phyloP scores from a whole-genome alignment of 2,329 filamentous ascomycete genomes.

The Arthrobotrys pseudoclavata region DNA sequence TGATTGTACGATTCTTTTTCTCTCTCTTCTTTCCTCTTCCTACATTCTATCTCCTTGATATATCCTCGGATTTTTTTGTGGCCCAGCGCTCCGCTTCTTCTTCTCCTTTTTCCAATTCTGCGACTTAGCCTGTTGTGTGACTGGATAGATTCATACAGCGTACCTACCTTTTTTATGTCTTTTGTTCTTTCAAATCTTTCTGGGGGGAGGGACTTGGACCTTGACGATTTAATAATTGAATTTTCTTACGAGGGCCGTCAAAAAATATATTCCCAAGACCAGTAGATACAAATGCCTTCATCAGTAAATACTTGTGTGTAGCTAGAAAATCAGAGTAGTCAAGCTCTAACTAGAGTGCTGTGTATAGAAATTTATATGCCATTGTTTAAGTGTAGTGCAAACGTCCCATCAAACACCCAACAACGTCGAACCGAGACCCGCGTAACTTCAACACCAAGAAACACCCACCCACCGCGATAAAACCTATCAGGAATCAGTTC shows the following conservation, averaged over 20 bases:
- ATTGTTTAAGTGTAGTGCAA: constrained; percentile 3
- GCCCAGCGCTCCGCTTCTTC: constrained; percentile 6
- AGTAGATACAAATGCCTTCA: neutral
- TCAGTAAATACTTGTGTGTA: neutral
- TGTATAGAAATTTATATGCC: neutral
- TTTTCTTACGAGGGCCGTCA: neutral
- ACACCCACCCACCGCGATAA: neutral
- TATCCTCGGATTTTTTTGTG: constrained; percentile 10
- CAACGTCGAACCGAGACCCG: constrained; percentile 26
- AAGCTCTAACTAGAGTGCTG: too few relatives aligned
- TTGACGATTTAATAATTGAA: constrained; percentile 13
- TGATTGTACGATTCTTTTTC: constrained; percentile 27
- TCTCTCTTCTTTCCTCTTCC: constrained; percentile 14
- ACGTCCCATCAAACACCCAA: constrained; percentile 39
- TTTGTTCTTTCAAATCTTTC: neutral
- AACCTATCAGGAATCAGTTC: neutral
- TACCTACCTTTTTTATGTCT: neutral
- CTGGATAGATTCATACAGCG: constrained; percentile 47
- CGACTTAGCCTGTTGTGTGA: constrained; percentile 39
- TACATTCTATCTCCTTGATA: constrained; percentile 16
- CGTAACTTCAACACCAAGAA: constrained; percentile 20
- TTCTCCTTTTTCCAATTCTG: neutral
- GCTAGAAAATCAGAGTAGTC: too few relatives aligned
- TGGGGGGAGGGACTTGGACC: constrained; percentile 22
- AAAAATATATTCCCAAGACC: neutral